Base-by-base conservation (phyloP, 805 yeast species). In the Saccharomycopsis vini region DNA sequence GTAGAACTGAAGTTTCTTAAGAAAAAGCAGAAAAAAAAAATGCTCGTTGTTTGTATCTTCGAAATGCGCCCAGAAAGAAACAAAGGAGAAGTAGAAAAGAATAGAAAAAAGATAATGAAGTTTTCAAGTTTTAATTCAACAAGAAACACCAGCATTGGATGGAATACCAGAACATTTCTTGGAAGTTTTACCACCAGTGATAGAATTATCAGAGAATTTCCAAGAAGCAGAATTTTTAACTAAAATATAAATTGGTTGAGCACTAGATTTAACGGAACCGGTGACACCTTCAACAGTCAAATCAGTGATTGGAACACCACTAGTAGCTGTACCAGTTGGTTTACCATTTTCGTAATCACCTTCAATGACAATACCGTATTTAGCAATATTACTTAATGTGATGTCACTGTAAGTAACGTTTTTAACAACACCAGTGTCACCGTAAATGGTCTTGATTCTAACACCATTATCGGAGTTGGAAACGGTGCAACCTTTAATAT, bases 331-430 rank as follows among this genome's bases (percentile, higher is more conserved):
- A 21, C 52, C 51, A 15, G 52, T 51, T 31, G 52, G 44, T n/a
- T 26, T 16, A 15, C 51, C 46, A 15, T 46, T 49, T 28, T 46
- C 18, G 20, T 50, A 50, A 34, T 49, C 50, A 21, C 51, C 51
- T 49, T 50, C 47, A 24, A 50, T 37, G 23, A 46, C 46, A 36
- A 50, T 49, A 48, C 53, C 50, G 35, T 49, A 49, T 10, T 40
- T 43, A n/a, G 34, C 12, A 18, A 48, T 48, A n/a, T n/a, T n/a
- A n/a, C n/a, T n/a, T n/a, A 42, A 5, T 13, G 42, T 44, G 26
- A 45, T 43, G 21, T 39, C 46, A 12, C 26, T 24, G 28, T 40
- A 51, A 29, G 28, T 41, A 32, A 51, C 50, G 33, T 45, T 34
- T 9, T 22, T 39, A 36, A 51, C 54, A 4, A 16, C 20, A 31